Evolutionary conservation across 2,329 filamentous ascomycete genomes (phyloP).

Genomic region (Microsporum ferrugineum): DNA sequence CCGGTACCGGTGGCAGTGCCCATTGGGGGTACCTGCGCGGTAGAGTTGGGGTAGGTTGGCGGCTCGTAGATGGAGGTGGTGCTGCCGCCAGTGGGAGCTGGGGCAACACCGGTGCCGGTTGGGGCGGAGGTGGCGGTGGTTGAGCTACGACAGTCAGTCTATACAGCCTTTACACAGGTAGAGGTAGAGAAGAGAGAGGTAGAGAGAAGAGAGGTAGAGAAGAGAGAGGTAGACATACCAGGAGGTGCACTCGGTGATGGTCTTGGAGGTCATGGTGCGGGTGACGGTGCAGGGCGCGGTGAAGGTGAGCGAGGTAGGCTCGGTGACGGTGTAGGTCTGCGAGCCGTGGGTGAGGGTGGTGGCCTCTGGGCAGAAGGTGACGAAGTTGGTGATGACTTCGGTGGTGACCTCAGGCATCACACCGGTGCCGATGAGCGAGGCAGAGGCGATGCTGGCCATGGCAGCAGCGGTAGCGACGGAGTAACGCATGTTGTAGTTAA

Average conservation of each 20-base stretch:
- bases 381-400: conserved; percentile 46
- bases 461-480: conserved; percentile 32
- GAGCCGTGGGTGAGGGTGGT: conserved; percentile 53
- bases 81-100: conserved; percentile 17
- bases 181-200: no score
- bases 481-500: conserved; percentile 40
- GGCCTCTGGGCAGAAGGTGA: conserved; percentile 60
- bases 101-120: background rate
- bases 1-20: conserved; percentile 13
- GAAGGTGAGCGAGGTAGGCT: conserved; percentile 59
- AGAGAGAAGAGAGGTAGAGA: no score
- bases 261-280: conserved; percentile 42
- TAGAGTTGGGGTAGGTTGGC: conserved; percentile 17
- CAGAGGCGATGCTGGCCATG: conserved; percentile 31
- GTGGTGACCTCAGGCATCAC: conserved; percentile 8
- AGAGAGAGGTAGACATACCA: conserved; percentile 23
- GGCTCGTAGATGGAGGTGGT: conserved; percentile 11
- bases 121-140: conserved; percentile 7
- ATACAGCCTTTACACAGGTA: background rate
- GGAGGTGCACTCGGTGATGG: conserved; percentile 37
- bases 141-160: conserved; percentile 11
- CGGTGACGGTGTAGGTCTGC: conserved; percentile 58
- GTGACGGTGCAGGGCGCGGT: conserved; percentile 57
- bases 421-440: conserved; percentile 15
- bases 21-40: conserved; percentile 14